phyloP scores from a whole-genome alignment of 1,284 basidiomycete species.

The Hemileia vastatrix region DNA sequence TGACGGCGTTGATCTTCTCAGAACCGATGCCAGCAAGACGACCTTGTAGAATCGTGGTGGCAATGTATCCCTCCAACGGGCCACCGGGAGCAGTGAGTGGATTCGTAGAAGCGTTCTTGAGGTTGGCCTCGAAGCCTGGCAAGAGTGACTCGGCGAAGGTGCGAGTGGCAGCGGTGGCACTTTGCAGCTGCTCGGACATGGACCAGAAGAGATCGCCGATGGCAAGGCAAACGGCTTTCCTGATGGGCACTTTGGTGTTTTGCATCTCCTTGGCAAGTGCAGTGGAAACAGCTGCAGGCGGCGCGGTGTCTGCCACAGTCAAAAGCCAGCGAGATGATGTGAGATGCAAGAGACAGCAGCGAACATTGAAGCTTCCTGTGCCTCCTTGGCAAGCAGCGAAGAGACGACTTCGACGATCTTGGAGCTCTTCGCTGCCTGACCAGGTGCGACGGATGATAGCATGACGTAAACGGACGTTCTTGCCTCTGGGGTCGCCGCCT shows the following conservation, averaged over 20 bases:
- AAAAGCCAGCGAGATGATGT: no score
- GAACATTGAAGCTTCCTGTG: no score
- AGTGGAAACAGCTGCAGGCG: no score
- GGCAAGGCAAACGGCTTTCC: conserved; percentile 52
- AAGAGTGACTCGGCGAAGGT: conserved; percentile 53
- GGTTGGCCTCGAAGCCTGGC: conserved; percentile 56
- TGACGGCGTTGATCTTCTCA: conserved; percentile 32
- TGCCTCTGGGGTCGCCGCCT: conserved; percentile 74
- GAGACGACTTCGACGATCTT: conserved; percentile 27
- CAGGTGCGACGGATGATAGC: conserved; percentile 46
- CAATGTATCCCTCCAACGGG: conserved; percentile 71
- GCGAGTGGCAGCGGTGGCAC: conserved; percentile 42
- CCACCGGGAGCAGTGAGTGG: conserved; percentile 55
- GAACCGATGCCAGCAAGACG: conserved; percentile 45
- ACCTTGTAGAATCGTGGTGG: conserved; percentile 59
- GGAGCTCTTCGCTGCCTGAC: conserved; percentile 21
- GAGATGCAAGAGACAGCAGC: conserved; percentile 29
- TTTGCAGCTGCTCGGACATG: conserved; percentile 40
- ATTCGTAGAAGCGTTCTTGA: conserved; percentile 58
- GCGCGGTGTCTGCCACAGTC: no score
- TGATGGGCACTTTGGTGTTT: conserved; percentile 50
- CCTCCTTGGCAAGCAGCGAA: no score
- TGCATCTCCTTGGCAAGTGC: conserved; percentile 38
- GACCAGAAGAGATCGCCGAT: conserved; percentile 52
- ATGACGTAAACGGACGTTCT: conserved; percentile 67